phyloP scores from a whole-genome alignment of 306 rosid species.

The Chamaecrista fasciculata region DNA sequence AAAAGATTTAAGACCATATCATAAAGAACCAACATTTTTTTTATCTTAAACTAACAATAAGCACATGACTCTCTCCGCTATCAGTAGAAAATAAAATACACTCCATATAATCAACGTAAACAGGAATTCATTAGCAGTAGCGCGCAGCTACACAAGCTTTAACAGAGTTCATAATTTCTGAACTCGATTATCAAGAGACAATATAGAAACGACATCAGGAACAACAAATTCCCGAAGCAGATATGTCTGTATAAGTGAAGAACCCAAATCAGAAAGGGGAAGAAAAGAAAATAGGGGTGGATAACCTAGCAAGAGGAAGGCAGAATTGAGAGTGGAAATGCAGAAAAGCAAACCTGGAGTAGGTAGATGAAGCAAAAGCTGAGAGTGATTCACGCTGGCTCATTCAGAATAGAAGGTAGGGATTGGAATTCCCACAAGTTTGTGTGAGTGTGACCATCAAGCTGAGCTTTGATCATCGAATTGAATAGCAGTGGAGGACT shows the following conservation, averaged over 20 bases:
- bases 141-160: not conserved
- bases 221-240: constrained; percentile 3
- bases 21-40: not conserved
- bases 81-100: not conserved
- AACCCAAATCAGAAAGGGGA: not conserved
- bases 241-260: not conserved
- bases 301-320: not conserved
- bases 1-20: not conserved
- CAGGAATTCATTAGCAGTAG: not conserved
- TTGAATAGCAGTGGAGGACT: too few relatives aligned
- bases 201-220: not conserved
- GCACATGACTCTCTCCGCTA: not conserved
- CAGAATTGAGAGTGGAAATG: not conserved
- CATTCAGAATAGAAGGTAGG: constrained; percentile 18
- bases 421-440: constrained; percentile 23
- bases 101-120: not conserved
- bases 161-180: not conserved
- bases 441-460: not conserved
- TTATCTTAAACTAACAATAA: not conserved
- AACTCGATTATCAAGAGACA: constrained; percentile 7
- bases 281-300: not conserved
- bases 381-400: not conserved
- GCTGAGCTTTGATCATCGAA: constrained; percentile 36
- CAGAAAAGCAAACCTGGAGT: constrained; percentile 32
- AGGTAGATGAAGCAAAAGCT: constrained; percentile 33